Evolutionary conservation across 2,329 filamentous ascomycete species (phyloP), one percentile per base, ranked within the genome.

Genomic region (Pseudogymnoascus sp.): DNA sequence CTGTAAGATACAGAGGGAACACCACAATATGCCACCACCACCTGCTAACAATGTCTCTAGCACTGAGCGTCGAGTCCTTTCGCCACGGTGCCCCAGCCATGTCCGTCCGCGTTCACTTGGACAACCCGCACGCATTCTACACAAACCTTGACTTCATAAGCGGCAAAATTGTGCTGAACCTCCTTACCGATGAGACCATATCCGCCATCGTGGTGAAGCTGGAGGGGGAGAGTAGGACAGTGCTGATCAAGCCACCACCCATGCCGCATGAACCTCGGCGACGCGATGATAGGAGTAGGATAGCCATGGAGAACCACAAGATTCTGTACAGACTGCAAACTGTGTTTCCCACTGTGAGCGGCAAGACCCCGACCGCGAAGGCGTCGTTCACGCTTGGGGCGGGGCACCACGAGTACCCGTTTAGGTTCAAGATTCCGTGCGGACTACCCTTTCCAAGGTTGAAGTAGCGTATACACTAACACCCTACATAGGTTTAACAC

Each of bases 131-230:
- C 65, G 81, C 85, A 66, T 88, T 88, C 77, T 90, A 88, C 74
- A 93, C 90, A 59, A 93, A 93, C 70, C 84, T 92, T 68, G 90
- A 93, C 73, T 76, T 82, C 64, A 81, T 94, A 63, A 80, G 78
- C 30, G 90, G 90, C 60, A 78, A 80, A 62, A 74, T 87, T 28
- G 70, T 84, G 58, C 73, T 87, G 30, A 72, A 69, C 18, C 74
- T 87, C 65, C 84, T 81, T 59, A 87, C 86, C 65, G 76, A 88
- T 60, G 89, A 93, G 72, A 79, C 82, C 61, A 80, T 93, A 58
- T 83, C 84, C 57, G 88, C 85, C 59, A 86, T 94, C 64, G 79
- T 90, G 37, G 89, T 93, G 69, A 94, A 94, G 77, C 82, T 94
- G 32, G 90, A 94, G 71, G 90, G 90, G 66, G 89, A 94, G 74